Evolutionary conservation across 768 basidiomycete genomes (phyloP).

Genomic region (Clitopilus passeckerianus): DNA sequence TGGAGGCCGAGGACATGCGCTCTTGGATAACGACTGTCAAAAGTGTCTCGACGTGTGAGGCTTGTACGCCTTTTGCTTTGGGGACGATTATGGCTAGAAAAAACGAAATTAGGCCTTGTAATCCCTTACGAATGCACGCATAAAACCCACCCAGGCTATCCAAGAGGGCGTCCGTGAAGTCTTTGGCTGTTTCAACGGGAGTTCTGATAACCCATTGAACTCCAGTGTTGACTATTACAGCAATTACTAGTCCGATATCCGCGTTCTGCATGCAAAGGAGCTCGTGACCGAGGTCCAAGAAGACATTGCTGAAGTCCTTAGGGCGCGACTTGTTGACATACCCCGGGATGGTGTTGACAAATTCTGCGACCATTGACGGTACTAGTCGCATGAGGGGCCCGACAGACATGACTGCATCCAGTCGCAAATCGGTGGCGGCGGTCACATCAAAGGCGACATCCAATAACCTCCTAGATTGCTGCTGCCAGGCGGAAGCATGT

Average conservation of each 20-base stretch:
- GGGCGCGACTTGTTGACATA: slow-evolving; percentile 19
- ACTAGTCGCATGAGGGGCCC: slow-evolving; percentile 19
- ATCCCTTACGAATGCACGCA: background rate
- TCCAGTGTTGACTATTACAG: slow-evolving; percentile 35
- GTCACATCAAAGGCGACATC: slow-evolving; percentile 9
- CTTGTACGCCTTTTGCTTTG: slow-evolving; percentile 14
- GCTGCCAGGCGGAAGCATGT: slow-evolving; percentile 21
- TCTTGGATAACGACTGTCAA: slow-evolving; percentile 59
- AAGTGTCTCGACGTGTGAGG: slow-evolving; percentile 67
- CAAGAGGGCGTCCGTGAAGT: slow-evolving; percentile 16
- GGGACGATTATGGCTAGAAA: slow-evolving; percentile 15
- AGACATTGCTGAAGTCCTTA: slow-evolving; percentile 20
- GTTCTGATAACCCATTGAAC: slow-evolving; percentile 49
- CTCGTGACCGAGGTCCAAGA: slow-evolving; percentile 25
- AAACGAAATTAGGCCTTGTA: background rate
- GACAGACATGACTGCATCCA: slow-evolving; percentile 20
- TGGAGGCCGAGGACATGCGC: slow-evolving; percentile 37
- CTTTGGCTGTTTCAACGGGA: slow-evolving; percentile 29
- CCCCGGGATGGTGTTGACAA: slow-evolving; percentile 18
- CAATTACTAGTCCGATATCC: slow-evolving; percentile 18
- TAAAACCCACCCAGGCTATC: slow-evolving; percentile 32
- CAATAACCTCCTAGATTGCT: slow-evolving; percentile 23
- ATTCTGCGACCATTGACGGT: slow-evolving; percentile 13
- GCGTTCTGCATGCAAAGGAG: slow-evolving; percentile 13
- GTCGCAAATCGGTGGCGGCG: slow-evolving; percentile 10